phyloP scores from a whole-genome alignment of 2,329 filamentous ascomycete genomes.

The Passalora sequoiae region DNA sequence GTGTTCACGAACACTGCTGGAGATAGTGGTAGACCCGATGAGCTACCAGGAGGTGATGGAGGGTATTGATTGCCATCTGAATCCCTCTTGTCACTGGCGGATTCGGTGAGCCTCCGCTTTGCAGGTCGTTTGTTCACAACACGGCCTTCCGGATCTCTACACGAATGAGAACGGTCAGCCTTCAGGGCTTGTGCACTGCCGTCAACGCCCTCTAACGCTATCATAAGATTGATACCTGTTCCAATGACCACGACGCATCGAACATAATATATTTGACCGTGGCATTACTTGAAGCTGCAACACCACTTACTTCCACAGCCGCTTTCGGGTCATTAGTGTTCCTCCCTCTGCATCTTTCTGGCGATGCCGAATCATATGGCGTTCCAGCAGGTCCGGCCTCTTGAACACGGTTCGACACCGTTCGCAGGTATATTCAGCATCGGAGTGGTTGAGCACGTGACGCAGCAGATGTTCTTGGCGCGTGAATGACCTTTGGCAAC shows the following conservation, averaged over 20 bases:
- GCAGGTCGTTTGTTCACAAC: too few species aligned
- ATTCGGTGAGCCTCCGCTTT: neutral
- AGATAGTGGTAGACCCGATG: conserved; percentile 12
- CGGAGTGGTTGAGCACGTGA: conserved; percentile 54
- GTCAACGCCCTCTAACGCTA: too few species aligned
- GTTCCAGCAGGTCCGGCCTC: conserved; percentile 54
- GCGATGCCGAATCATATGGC: conserved; percentile 52
- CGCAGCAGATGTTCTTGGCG: conserved; percentile 55
- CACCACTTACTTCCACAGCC: conserved; percentile 56
- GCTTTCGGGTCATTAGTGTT: conserved; percentile 51
- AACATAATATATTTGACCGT: too few species aligned
- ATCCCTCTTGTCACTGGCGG: neutral
- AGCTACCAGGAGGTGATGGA: conserved; percentile 15
- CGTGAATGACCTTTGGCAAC: conserved; percentile 52
- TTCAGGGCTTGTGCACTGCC: too few species aligned
- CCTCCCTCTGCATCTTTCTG: conserved; percentile 55
- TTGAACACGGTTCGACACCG: conserved; percentile 59
- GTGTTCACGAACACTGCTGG: conserved; percentile 21
- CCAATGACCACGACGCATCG: too few species aligned
- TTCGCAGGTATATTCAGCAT: conserved; percentile 51
- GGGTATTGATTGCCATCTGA: conserved; percentile 6
- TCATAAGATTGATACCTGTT: too few species aligned
- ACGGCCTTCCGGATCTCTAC: too few species aligned
- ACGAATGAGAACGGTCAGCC: too few species aligned
- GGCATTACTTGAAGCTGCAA: too few species aligned